Evolutionary conservation across 192 early-diverging fungal genomes (phyloP), one percentile per base, ranked within the genome.

Genomic region (Thamnidium elegans): DNA sequence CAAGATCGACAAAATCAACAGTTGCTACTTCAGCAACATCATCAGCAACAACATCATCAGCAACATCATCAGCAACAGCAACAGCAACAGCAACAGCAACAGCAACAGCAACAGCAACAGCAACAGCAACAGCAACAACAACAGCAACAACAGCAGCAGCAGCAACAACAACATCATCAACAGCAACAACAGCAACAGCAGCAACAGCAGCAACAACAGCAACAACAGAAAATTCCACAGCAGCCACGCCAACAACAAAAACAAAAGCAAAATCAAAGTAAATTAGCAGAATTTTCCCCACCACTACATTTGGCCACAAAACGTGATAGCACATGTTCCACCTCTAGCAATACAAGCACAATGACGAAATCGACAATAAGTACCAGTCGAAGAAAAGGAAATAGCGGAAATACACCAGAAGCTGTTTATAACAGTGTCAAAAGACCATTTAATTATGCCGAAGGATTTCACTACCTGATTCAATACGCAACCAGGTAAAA

Each of bases 391-490:
- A 64, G 63, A 53, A 64, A 64, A 19, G 63, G 63, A 5, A 58
- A 58, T 53, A 55, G 30, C 23, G 67, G 67, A 0, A 75, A 81
- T 23, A 79, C 81, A n/a, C 79, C 86, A 10, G 74, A 82, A 54
- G 88, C 84, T 66, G 92, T 94, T 13, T 97, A 97, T 76, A 81
- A 81, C 30, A 79, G 79, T 53, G 91, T 95, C 13, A 79, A 80
- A 32, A 82, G 88, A 64, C 94, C 95, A 14, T 93, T 94, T 76
- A 89, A 92, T 65, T 95, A 98, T 82, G 86, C 88, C 11, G 92
- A 92, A 70, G 95, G 95, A 6, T 98, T 93, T 78, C 95, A 96
- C 71, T 94, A 89, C 68, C 79, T 95, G 45, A 87, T 98, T 58
- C 80, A 84, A 26, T 87, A 92, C 67, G 89, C 95, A 48, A 84